phyloP scores from a whole-genome alignment of 192 early-diverging fungal species.

The Backusella tarrabulga region DNA sequence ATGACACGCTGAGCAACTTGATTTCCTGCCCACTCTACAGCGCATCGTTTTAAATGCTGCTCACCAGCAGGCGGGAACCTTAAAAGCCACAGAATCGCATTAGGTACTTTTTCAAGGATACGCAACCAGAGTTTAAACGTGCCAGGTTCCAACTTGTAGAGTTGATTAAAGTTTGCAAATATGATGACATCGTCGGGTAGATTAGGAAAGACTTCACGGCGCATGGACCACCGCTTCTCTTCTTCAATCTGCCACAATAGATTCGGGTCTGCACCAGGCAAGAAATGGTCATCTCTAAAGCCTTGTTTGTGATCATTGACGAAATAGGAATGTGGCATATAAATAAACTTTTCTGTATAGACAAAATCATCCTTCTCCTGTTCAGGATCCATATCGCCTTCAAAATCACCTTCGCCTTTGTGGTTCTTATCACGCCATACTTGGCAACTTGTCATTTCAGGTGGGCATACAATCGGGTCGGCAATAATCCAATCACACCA shows the following conservation, averaged over 20 bases:
- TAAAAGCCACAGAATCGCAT: constrained; percentile 86
- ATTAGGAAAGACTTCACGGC: constrained; percentile 81
- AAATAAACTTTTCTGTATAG: constrained; percentile 87
- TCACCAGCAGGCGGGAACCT: constrained; percentile 91
- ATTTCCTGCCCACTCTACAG: constrained; percentile 70
- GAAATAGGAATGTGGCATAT: constrained; percentile 93
- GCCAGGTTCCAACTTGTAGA: constrained; percentile 91
- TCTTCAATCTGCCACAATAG: constrained; percentile 77
- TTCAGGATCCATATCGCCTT: constrained; percentile 59
- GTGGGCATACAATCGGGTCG: constrained; percentile 74
- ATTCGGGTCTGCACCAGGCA: constrained; percentile 21
- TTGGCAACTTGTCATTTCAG: constrained; percentile 62
- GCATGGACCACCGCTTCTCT: constrained; percentile 78
- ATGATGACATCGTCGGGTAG: constrained; percentile 82
- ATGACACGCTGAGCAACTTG: constrained; percentile 78
- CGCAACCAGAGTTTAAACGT: constrained; percentile 85
- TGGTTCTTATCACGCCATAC: constrained; percentile 49
- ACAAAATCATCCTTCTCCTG: constrained; percentile 60
- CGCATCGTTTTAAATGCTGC: constrained; percentile 66
- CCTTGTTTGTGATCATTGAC: constrained; percentile 93
- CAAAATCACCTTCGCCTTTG: constrained; percentile 40
- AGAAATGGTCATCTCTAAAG: constrained; percentile 63
- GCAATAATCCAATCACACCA: constrained; percentile 86
- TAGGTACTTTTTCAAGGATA: constrained; percentile 78
- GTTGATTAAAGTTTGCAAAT: constrained; percentile 96